These are phyloP conservation scores for Verticillium nonalfalfae DNA, from an alignment of 2,329 filamentous ascomycete species.

Conservation along the genomic window DNA sequence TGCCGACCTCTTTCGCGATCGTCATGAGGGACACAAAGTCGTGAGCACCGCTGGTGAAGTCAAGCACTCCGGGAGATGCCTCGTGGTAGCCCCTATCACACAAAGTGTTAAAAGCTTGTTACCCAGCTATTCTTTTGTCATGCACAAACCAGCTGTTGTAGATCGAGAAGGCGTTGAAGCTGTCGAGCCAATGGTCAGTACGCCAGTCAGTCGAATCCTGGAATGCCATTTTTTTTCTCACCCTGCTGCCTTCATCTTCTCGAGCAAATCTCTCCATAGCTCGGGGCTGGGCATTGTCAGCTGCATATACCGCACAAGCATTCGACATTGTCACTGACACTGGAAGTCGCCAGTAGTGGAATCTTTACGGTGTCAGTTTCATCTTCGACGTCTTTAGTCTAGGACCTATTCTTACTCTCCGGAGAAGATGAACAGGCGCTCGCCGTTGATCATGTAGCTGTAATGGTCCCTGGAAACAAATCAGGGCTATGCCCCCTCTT, in stretches of 20 bases:
- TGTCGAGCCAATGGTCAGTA: conserved; percentile 5
- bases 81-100: conserved; percentile 28
- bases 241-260: conserved; percentile 35
- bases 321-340: conserved; percentile 20
- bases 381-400: neutral
- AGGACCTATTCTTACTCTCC: conserved; percentile 23
- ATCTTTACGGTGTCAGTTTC: conserved; percentile 16
- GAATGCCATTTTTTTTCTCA: conserved; percentile 8
- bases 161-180: conserved; percentile 35
- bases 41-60: conserved; percentile 27
- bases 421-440: conserved; percentile 34
- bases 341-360: conserved; percentile 34
- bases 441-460: conserved; percentile 31
- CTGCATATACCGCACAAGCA: neutral
- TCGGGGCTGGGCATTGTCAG: conserved; percentile 16
- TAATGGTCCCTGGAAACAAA: conserved; percentile 28
- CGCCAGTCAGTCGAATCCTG: neutral
- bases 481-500: neutral
- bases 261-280: conserved; percentile 32
- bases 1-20: conserved; percentile 33
- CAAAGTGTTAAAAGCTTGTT: neutral
- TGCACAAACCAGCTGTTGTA: conserved; percentile 25
- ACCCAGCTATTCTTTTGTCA: too few relatives aligned
- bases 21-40: conserved; percentile 41
- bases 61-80: conserved; percentile 27